Conservation (phyloP, 2,329 filamentous ascomycete species). For the Byssochlamys sp. region DNA sequence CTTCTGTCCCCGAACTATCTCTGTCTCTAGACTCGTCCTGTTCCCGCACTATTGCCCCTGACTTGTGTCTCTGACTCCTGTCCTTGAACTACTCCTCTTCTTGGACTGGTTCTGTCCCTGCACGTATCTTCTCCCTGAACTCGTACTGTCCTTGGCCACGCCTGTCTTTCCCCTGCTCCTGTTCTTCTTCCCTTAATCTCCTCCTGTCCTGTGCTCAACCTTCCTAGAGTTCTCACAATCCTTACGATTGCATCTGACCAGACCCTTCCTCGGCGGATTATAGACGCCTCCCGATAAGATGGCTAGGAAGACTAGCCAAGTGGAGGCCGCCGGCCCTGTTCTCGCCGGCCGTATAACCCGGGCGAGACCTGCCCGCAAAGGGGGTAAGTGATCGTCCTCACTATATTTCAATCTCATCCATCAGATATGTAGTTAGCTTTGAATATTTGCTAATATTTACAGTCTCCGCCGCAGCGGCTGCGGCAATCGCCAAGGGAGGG, state of each 20-base stretch:
- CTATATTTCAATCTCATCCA: background rate
- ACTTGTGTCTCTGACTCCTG: background rate
- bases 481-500: background rate
- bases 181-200: no score
- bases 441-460: background rate
- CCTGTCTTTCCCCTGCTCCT: background rate
- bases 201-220: no score
- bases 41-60: background rate
- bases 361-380: background rate
- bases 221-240: no score
- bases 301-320: background rate
- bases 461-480: background rate
- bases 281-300: background rate
- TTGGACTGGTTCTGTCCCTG: background rate
- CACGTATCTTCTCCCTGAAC: no score
- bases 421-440: background rate
- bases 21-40: no score
- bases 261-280: no score
- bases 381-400: slow-evolving; percentile 1
- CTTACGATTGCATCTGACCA: no score
- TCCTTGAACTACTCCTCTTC: background rate
- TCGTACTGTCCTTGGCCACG: no score
- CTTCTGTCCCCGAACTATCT: no score
- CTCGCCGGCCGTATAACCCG: background rate
- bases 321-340: background rate